Evolutionary conservation across 805 yeast genomes (phyloP), one percentile per base, ranked within the genome.

Genomic region (Yarrowia sp.): DNA sequence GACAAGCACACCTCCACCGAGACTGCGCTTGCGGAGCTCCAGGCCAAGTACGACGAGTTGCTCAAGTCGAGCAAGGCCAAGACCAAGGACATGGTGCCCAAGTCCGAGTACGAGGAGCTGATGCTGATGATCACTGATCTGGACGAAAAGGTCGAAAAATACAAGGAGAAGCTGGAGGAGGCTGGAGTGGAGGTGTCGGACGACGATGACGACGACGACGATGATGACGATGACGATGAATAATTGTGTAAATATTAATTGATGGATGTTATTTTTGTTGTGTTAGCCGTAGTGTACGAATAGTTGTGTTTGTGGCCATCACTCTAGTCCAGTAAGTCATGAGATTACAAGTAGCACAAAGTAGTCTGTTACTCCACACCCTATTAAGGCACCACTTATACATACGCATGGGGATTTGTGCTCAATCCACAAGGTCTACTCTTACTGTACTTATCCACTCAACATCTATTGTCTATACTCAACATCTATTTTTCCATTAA

Each of bases 61-160:
- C 38, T 53, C 22, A 42, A 49, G 36, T 29, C 31, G 6, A 35
- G 19, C 32, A 36, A 59, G 27, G 32, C 44, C 10, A 66, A 65
- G 21, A 39, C 27, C n/a, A 42, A 64, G 70, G 67, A 39, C 10
- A 63, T 60, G 61, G 85, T 80, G 14, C 80, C 84, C 2, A 78
- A 77, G 65, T 69, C 80, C 2, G 89, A 85, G 24, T 69, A 84
- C 10, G 96, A 90, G 67, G 96, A 89, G 65, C 72, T 90, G 68
- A 81, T 90, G 84, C 73, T 90, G 22, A 75, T 91, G 18, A 83
- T 91, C 71, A 82, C 87, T 18, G 96, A 89, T 47, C 75, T 90
- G 67, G 96, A 90, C 63, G 90, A 86, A 55, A 82, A 81, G 65
- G 83, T 83, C 63, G 75, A 78, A 29, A 77, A 77, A 65, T 85